Conservation (phyloP, 768 basidiomycete genomes). For the Kwoniella sp. region DNA sequence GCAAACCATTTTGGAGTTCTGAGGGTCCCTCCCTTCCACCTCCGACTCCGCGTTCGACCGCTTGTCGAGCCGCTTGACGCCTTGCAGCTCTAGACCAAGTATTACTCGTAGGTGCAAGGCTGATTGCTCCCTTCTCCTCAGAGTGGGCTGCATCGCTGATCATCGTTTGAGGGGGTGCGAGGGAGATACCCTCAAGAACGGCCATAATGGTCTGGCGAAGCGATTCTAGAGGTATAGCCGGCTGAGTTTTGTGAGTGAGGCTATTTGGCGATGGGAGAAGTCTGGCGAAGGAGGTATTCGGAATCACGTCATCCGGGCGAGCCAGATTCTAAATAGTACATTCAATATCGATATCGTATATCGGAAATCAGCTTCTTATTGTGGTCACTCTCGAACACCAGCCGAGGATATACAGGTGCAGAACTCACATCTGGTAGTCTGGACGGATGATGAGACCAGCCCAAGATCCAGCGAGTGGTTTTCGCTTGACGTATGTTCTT, state of each 20-base stretch:
- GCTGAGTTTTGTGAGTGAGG: conserved; percentile 19
- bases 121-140: neutral
- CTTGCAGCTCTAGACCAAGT: conserved; percentile 48
- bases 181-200: conserved; percentile 12
- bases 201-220: conserved; percentile 16
- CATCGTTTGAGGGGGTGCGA: neutral
- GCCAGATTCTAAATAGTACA: conserved; percentile 17
- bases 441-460: conserved; percentile 72
- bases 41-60: no score
- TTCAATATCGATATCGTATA: conserved; percentile 7
- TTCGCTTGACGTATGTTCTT: conserved; percentile 81
- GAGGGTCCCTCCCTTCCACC: no score
- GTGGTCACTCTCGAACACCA: no score
- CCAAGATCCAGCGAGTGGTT: conserved; percentile 89
- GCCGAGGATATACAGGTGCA: no score
- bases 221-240: conserved; percentile 10
- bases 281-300: conserved; percentile 37
- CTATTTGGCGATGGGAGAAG: conserved; percentile 33
- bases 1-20: no score
- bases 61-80: conserved; percentile 6
- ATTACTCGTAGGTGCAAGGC: conserved; percentile 29
- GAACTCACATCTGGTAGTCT: conserved; percentile 79
- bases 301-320: conserved; percentile 28
- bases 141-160: neutral
- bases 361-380: neutral